Conservation (phyloP, 352 stramenopile genomes). For the Pythium biforme region DNA sequence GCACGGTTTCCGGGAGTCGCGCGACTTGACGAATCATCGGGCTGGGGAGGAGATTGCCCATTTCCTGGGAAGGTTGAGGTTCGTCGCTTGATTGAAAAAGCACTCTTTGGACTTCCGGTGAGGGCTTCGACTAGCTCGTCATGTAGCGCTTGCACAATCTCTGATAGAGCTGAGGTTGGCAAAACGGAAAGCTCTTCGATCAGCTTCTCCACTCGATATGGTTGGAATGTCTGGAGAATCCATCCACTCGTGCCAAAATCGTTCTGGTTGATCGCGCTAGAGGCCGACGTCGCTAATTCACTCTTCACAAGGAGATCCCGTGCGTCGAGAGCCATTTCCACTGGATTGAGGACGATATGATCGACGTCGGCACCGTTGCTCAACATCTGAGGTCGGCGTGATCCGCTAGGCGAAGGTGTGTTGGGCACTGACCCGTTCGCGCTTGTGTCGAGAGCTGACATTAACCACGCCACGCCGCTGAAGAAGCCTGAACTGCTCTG, state of each 20-base stretch:
- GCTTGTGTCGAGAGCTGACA: constrained; percentile 63
- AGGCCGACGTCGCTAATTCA: background rate
- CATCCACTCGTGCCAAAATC: constrained; percentile 55
- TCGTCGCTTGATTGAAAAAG: background rate
- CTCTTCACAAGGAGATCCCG: constrained; percentile 15
- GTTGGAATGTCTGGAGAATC: constrained; percentile 61
- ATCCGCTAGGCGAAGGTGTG: background rate
- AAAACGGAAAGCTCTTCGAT: constrained; percentile 57
- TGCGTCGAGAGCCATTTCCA: constrained; percentile 10
- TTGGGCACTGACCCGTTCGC: constrained; percentile 1
- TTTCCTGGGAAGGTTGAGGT: constrained; percentile 15
- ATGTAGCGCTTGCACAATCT: constrained; percentile 56
- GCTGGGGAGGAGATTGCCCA: background rate
- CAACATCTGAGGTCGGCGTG: constrained; percentile 5
- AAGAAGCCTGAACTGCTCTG: constrained; percentile 50
- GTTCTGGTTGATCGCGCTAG: background rate
- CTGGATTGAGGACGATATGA: background rate
- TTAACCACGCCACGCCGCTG: constrained; percentile 68
- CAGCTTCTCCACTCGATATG: constrained; percentile 64
- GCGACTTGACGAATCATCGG: background rate
- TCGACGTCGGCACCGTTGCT: background rate
- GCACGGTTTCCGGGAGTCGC: constrained; percentile 7
- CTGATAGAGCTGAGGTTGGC: constrained; percentile 38
- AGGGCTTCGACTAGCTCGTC: constrained; percentile 48
- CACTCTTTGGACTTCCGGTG: constrained; percentile 16